Evolutionary conservation across 2,329 filamentous ascomycete species (phyloP).

Genomic region (Escovopsis sp.): DNA sequence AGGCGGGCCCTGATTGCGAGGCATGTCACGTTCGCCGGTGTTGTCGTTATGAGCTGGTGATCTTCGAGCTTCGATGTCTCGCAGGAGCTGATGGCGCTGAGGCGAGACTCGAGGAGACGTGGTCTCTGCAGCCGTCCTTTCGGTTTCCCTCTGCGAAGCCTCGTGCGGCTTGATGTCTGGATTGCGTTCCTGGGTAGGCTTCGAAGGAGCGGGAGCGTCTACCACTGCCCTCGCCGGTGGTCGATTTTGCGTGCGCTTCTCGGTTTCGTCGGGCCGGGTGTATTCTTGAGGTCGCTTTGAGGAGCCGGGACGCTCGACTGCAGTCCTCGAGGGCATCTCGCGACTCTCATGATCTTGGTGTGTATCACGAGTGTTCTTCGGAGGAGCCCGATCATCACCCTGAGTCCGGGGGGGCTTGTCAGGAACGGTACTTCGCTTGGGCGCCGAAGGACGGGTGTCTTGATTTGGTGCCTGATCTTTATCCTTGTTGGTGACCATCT

Average conservation of each 20-base stretch:
- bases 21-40: background rate
- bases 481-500: constrained; percentile 35
- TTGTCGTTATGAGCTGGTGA: background rate
- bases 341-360: background rate
- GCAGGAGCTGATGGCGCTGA: background rate
- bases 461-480: constrained; percentile 30
- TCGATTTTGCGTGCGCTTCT: background rate
- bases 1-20: background rate
- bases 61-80: background rate
- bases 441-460: constrained; percentile 19
- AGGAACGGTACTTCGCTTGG: constrained; percentile 32
- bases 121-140: background rate
- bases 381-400: background rate
- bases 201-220: background rate
- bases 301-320: background rate
- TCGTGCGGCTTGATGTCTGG: background rate
- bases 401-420: constrained; percentile 11
- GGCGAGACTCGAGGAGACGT: background rate
- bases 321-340: background rate
- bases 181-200: background rate
- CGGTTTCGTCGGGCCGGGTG: background rate
- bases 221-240: background rate
- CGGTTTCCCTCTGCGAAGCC: background rate
- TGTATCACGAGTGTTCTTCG: background rate
- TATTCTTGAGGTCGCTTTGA: background rate